Evolutionary conservation across 2,329 filamentous ascomycete genomes (phyloP), one percentile per base, ranked within the genome.

Genomic region (Balansia obtecta): DNA sequence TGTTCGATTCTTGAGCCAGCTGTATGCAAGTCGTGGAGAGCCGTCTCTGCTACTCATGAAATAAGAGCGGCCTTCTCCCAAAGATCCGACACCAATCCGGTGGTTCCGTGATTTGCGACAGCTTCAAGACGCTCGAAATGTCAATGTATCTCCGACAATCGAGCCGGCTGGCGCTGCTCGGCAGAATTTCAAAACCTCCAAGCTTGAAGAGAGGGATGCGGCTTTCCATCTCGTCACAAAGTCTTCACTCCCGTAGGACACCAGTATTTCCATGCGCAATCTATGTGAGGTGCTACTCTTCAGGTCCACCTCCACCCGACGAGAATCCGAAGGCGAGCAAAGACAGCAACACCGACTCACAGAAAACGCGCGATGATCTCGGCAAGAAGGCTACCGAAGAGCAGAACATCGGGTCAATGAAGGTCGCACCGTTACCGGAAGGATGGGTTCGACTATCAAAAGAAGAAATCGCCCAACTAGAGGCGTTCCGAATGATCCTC

Each of bases 141-240:
- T 81, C 80, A 65, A 78, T 79, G 61, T 71, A 83, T 61, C 70
- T 85, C 58, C 78, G 82, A 65, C 79, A 80, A 66, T 76, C 82
- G 65, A 78, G 79, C 71, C 77, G 79, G 65, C 69, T 86, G 64
- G 78, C 79, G 68, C 76, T 77, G 65, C 72, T 80, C 62, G 77
- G 79, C 52, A 76, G 76, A 65, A 69, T 75, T 57, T 74, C 74
- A 57, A 69, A 76, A 61, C 73, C 75, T 61, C 68, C 71, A 59
- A 67, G 75, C 54, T 66, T 75, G 50, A 71, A 73, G 61, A 68
- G 71, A 54, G 70, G 71, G 41, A 56, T 68, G 62, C 70, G 63
- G 30, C 55, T 63, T 12, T 59, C 67, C 22, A 54, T 60, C 16
- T 54, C 63, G 49, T 60, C 64, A 49, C 60, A 61, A 48, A 57